Percentiles rank a stretch among this genome's conserved stretches.
Evolutionary conservation across 2,329 filamentous ascomycete species (phyloP).

Genomic region (Tricladium varicosporioides): DNA sequence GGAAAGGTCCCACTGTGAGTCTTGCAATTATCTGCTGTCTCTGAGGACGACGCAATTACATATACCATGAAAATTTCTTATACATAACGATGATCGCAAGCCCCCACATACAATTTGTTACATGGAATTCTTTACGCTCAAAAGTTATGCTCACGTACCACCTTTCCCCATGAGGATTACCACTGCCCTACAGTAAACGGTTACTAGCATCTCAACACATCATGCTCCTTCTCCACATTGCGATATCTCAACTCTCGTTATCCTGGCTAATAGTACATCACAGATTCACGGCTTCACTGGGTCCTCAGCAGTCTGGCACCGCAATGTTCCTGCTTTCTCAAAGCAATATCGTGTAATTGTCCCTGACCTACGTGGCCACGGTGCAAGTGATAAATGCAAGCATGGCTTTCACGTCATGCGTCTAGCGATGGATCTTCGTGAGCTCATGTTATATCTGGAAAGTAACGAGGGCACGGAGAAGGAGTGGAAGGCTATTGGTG

Average conservation of each 20-base stretch:
- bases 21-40: too few relatives aligned
- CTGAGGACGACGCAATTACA: too few relatives aligned
- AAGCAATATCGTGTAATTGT: slow-evolving; percentile 27
- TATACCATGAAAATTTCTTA: too few relatives aligned
- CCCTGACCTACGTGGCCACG: slow-evolving; percentile 34
- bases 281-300: slow-evolving; percentile 36
- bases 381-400: slow-evolving; percentile 26
- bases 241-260: not conserved
- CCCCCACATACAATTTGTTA: too few relatives aligned
- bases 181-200: too few relatives aligned
- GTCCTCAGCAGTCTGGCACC: slow-evolving; percentile 30
- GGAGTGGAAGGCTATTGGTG: slow-evolving; percentile 28
- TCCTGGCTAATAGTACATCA: slow-evolving; percentile 11
- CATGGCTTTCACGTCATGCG: slow-evolving; percentile 33
- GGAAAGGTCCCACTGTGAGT: too few relatives aligned
- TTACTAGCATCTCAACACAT: not conserved
- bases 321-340: slow-evolving; percentile 28
- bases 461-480: not conserved
- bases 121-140: too few relatives aligned
- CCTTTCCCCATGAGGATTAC: too few relatives aligned
- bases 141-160: too few relatives aligned
- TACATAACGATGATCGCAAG: too few relatives aligned
- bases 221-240: not conserved
- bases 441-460: slow-evolving; percentile 20
- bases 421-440: slow-evolving; percentile 31